A percentile compares a stretch with the other conserved stretches of the same genome.
Evolutionary conservation across 768 basidiomycete genomes (phyloP).

Genomic region (Chiua virens): DNA sequence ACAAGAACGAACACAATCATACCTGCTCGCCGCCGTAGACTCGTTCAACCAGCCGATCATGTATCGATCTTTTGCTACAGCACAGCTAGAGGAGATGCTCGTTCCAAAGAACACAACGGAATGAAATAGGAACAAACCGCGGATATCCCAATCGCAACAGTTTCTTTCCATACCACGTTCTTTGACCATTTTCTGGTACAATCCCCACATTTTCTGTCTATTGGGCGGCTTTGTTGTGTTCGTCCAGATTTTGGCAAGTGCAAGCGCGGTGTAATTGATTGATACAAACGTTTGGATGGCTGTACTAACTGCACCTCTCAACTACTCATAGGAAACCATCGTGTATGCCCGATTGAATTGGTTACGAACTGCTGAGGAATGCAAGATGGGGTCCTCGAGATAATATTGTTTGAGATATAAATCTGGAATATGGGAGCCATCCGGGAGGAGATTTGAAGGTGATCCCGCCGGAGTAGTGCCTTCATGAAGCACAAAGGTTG

Average conservation of each 20-base stretch:
- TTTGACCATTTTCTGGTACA: neutral
- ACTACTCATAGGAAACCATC: too few relatives aligned
- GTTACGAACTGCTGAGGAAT: conserved; percentile 5
- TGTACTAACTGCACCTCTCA: neutral
- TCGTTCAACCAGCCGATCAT: conserved; percentile 14
- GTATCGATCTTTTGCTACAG: neutral
- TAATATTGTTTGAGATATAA: conserved; percentile 16
- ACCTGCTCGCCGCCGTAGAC: conserved; percentile 20
- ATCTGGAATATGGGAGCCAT: conserved; percentile 9
- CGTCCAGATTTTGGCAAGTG: conserved; percentile 16
- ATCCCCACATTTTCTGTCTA: neutral
- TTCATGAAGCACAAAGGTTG: neutral
- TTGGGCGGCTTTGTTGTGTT: conserved; percentile 10
- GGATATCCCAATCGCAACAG: neutral
- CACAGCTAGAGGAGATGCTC: too few relatives aligned
- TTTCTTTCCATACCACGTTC: conserved; percentile 13
- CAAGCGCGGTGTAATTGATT: conserved; percentile 2
- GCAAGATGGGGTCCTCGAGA: conserved; percentile 13
- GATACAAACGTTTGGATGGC: too few relatives aligned
- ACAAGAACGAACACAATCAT: neutral
- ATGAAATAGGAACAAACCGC: too few relatives aligned
- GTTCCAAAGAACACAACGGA: neutral
- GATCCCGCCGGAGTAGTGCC: neutral
- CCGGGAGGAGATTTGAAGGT: conserved; percentile 7
- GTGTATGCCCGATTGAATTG: neutral